These are phyloP conservation scores for Ogataea thermomethanolica DNA, from an alignment of 805 yeast species.

Conservation along the genomic window DNA sequence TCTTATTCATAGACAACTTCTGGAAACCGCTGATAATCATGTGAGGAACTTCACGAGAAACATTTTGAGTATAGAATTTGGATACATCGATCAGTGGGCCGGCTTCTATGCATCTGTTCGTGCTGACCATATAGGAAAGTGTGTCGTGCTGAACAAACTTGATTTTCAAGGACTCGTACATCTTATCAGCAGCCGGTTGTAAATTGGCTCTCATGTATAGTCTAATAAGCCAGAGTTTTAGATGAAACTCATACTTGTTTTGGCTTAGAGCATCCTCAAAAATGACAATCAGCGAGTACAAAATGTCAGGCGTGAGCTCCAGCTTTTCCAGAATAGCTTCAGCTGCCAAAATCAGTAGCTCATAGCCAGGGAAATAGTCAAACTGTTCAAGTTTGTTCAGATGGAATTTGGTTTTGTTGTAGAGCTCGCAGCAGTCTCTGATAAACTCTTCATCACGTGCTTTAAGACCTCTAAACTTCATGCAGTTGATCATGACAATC, in stretches of 20 bases:
- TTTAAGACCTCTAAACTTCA: conserved; percentile 43
- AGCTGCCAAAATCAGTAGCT: conserved; percentile 56
- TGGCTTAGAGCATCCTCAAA: conserved; percentile 52
- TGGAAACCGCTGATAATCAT: conserved; percentile 54
- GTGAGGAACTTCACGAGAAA: conserved; percentile 47
- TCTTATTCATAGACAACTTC: conserved; percentile 58
- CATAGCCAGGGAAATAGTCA: conserved; percentile 71
- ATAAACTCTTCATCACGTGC: conserved; percentile 26
- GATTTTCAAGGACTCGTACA: conserved; percentile 55
- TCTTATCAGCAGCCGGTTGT: conserved; percentile 43
- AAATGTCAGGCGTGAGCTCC: conserved; percentile 22
- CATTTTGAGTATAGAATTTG: conserved; percentile 49
- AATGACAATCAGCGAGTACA: conserved; percentile 43
- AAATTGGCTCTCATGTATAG: conserved; percentile 60
- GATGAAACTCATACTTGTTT: conserved; percentile 72
- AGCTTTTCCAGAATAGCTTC: conserved; percentile 27
- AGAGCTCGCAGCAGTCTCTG: conserved; percentile 36
- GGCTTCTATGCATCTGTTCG: conserved; percentile 40
- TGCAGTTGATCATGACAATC: conserved; percentile 29
- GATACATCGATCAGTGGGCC: conserved; percentile 36
- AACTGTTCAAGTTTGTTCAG: conserved; percentile 45
- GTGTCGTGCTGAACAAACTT: conserved; percentile 78
- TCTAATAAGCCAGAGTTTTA: conserved; percentile 67
- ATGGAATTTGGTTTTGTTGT: conserved; percentile 36
- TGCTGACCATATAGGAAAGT: conserved; percentile 49